These are phyloP conservation scores for Pichia sp. DNA, from an alignment of 1,139 yeast species.

Conservation along the genomic window DNA sequence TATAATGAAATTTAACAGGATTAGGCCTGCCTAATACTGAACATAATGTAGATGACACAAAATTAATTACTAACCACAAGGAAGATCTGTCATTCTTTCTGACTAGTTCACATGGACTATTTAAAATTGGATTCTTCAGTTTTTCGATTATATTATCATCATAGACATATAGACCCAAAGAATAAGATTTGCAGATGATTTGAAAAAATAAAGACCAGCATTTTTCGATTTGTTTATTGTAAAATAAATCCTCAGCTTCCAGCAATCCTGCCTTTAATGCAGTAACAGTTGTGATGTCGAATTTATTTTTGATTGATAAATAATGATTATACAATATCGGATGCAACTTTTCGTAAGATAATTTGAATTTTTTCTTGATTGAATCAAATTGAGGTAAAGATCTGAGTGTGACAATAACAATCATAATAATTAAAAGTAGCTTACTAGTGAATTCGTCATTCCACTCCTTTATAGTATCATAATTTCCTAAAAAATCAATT, in stretches of 20 bases:
- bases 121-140: conserved; percentile 6
- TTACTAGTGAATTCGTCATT: conserved; percentile 45
- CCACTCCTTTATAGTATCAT: conserved; percentile 35
- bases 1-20: conserved; percentile 41
- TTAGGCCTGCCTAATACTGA: conserved; percentile 51
- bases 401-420: conserved; percentile 37
- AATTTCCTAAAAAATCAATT: conserved; percentile 30
- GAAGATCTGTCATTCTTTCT: conserved; percentile 34
- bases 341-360: conserved; percentile 29
- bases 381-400: conserved; percentile 34
- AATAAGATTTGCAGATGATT: conserved; percentile 41
- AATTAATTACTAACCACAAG: conserved; percentile 46
- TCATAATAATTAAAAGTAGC: conserved; percentile 41
- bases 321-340: conserved; percentile 35
- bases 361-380: conserved; percentile 27
- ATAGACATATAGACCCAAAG: conserved; percentile 46
- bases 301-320: conserved; percentile 18
- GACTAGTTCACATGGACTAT: conserved; percentile 22
- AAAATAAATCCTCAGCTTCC: conserved; percentile 46
- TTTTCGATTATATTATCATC: conserved; percentile 26
- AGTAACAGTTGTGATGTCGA: conserved; percentile 41
- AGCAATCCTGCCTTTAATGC: conserved; percentile 45
- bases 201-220: conserved; percentile 27
- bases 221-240: conserved; percentile 45
- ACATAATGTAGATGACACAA: conserved; percentile 43